Evolutionary conservation across 495 filamentous ascomycete genomes (phyloP).

Genomic region (Choiromyces venosus): DNA sequence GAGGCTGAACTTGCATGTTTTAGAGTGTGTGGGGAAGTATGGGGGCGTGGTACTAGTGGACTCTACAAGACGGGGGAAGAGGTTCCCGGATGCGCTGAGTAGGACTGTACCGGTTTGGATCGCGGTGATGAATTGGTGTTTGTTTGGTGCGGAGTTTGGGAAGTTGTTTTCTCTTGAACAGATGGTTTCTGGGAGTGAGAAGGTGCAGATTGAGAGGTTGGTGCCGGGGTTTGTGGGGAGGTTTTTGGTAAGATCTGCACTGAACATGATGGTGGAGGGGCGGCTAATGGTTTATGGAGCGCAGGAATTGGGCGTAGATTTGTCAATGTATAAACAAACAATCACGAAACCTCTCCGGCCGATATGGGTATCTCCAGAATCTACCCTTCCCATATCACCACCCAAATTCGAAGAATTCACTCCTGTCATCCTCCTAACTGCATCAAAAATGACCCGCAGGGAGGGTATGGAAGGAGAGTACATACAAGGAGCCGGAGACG

Average conservation of each 20-base stretch:
- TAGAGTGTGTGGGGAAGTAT: conserved; percentile 56
- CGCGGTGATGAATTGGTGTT: conserved; percentile 68
- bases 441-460: conserved; percentile 62
- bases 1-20: conserved; percentile 74
- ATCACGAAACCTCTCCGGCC: conserved; percentile 58
- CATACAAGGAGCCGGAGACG: conserved; percentile 90
- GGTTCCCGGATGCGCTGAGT: conserved; percentile 82
- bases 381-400: conserved; percentile 29
- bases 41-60: conserved; percentile 88
- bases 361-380: conserved; percentile 56
- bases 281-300: neutral
- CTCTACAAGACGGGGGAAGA: conserved; percentile 86
- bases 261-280: conserved; percentile 31
- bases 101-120: conserved; percentile 96
- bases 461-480: conserved; percentile 69
- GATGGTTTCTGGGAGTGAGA: conserved; percentile 65
- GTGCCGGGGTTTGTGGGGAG: conserved; percentile 62
- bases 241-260: conserved; percentile 49
- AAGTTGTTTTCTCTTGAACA: conserved; percentile 60
- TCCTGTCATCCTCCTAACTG: conserved; percentile 72
- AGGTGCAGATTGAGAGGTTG: conserved; percentile 65
- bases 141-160: conserved; percentile 61
- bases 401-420: conserved; percentile 54
- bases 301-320: neutral
- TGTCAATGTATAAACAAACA: conserved; percentile 18